A percentile compares a stretch with the other conserved stretches of the same genome.
Conservation (phyloP, 164 flowering plant species). For the Euptelea pleiosperma region DNA sequence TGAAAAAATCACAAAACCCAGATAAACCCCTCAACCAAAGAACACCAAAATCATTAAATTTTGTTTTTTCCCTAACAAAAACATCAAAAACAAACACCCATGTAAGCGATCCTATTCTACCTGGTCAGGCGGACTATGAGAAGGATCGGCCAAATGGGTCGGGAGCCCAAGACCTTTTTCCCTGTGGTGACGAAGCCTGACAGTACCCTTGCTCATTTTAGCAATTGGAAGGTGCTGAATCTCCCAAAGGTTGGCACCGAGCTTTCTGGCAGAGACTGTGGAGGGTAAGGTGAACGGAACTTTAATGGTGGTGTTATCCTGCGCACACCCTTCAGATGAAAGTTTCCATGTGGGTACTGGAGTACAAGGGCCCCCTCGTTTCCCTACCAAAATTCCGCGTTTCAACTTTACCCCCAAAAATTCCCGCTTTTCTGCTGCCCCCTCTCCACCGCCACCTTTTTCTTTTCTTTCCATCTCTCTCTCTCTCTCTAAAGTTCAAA, state of each 20-base stretch:
- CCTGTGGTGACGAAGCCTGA: constrained; percentile 32
- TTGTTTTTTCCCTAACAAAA: too few relatives aligned
- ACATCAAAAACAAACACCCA: background rate
- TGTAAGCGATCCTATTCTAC: constrained; percentile 9
- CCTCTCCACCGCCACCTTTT: constrained; percentile 27
- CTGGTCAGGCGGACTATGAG: constrained; percentile 39
- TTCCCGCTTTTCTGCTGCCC: constrained; percentile 52
- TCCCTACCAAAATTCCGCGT: constrained; percentile 46
- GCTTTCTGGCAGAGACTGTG: constrained; percentile 63
- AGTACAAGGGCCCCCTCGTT: constrained; percentile 56
- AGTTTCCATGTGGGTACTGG: constrained; percentile 72
- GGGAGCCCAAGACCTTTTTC: constrained; percentile 32
- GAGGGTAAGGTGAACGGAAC: constrained; percentile 17
- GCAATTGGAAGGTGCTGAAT: constrained; percentile 23
- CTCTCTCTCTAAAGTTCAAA: constrained; percentile 17
- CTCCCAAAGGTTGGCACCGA: constrained; percentile 74
- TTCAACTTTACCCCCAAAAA: constrained; percentile 54
- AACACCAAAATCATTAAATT: too few relatives aligned
- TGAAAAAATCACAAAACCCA: background rate
- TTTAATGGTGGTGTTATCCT: background rate
- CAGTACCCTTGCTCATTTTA: constrained; percentile 36
- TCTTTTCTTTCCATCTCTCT: constrained; percentile 29
- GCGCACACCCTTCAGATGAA: constrained; percentile 9
- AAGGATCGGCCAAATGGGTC: constrained; percentile 41
- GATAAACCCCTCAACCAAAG: background rate